Conservation (phyloP, 371 early-diverging fungal species). For the Fennellomyces sp. region DNA sequence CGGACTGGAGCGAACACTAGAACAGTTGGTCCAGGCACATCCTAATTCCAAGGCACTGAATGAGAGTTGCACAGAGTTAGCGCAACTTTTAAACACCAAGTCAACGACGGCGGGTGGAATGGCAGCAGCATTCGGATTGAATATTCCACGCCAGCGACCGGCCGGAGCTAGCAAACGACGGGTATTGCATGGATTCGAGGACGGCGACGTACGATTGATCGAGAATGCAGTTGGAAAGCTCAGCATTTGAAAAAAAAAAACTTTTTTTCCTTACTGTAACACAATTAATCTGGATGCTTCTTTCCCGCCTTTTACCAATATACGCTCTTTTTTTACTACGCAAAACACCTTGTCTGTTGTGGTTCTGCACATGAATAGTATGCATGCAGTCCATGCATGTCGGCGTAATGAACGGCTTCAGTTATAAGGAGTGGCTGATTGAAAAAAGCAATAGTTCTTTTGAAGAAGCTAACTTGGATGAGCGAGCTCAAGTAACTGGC, state of each 20-base stretch:
- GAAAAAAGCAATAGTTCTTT: too few species aligned
- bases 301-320: not conserved
- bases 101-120: slow-evolving; percentile 1
- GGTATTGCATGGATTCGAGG: slow-evolving; percentile 45
- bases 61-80: not conserved
- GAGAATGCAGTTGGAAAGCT: slow-evolving; percentile 44
- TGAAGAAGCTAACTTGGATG: too few species aligned
- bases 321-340: not conserved
- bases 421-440: too few species aligned
- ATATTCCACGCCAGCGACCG: not conserved
- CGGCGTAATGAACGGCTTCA: too few species aligned
- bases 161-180: slow-evolving; percentile 38
- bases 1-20: not conserved
- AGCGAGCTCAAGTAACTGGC: too few species aligned
- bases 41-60: not conserved
- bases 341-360: not conserved
- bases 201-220: slow-evolving; percentile 50
- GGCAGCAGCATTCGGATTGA: slow-evolving; percentile 35
- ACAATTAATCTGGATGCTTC: too few species aligned
- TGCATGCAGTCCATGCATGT: too few species aligned
- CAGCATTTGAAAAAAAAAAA: slow-evolving; percentile 4
- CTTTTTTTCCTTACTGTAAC: too few species aligned
- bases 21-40: not conserved
- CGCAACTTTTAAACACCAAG: not conserved
- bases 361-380: not conserved